phyloP scores from a whole-genome alignment of 805 yeast genomes.

The Zygosaccharomyces gambellarensis region DNA sequence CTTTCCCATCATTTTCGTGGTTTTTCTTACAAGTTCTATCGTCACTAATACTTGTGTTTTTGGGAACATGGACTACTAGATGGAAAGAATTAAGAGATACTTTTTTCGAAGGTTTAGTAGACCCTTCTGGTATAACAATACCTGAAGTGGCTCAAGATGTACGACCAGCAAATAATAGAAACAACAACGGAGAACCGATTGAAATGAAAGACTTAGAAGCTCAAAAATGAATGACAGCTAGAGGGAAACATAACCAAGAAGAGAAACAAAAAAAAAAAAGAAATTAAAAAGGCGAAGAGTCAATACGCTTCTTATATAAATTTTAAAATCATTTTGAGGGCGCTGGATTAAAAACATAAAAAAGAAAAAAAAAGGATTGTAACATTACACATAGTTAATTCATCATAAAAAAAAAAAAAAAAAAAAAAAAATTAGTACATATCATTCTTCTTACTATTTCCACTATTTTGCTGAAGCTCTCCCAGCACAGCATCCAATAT shows the following conservation, averaged over 20 bases:
- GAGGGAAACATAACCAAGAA: no score
- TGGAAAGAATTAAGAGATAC: slow-evolving; percentile 90
- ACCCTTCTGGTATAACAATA: slow-evolving; percentile 37
- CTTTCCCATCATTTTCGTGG: slow-evolving; percentile 79
- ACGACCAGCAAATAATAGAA: slow-evolving; percentile 5
- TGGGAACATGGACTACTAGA: slow-evolving; percentile 86
- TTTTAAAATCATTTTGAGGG: not conserved
- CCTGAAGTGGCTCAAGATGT: slow-evolving; percentile 1
- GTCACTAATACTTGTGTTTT: slow-evolving; percentile 59
- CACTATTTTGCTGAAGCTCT: slow-evolving; percentile 2
- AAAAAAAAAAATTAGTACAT: not conserved
- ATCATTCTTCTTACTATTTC: not conserved
- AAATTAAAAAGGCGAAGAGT: not conserved
- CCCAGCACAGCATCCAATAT: slow-evolving; percentile 25
- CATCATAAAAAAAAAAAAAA: not conserved
- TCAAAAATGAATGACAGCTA: slow-evolving; percentile 13
- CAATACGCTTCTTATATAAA: not conserved
- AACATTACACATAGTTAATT: not conserved
- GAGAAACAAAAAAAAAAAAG: not conserved
- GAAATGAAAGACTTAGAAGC: slow-evolving; percentile 28
- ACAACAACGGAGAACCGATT: slow-evolving; percentile 4
- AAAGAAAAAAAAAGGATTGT: not conserved
- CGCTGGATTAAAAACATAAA: no score
- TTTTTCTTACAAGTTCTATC: slow-evolving; percentile 74
- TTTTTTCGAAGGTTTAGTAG: slow-evolving; percentile 79